Percentiles rank a stretch among this genome's conserved stretches.
These are phyloP conservation scores for Lentinus polychrous DNA, from an alignment of 1,284 basidiomycete genomes.

Conservation along the genomic window DNA sequence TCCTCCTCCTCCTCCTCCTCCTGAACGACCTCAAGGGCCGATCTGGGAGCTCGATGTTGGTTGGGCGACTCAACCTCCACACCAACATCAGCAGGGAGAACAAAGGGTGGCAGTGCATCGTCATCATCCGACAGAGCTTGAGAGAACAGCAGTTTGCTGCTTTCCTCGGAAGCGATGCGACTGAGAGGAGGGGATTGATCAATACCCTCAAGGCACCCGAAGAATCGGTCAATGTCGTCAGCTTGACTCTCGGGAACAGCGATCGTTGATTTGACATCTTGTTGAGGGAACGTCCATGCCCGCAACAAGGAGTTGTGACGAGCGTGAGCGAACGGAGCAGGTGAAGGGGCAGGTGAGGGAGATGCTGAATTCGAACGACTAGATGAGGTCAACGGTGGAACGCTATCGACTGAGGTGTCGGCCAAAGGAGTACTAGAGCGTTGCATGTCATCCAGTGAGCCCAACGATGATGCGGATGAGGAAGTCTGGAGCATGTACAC, in stretches of 20 bases:
- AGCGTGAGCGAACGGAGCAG: slow-evolving; percentile 21
- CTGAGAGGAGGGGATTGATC: slow-evolving; percentile 40
- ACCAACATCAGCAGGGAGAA: slow-evolving; percentile 45
- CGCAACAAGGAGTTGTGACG: slow-evolving; percentile 47
- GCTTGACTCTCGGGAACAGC: slow-evolving; percentile 21
- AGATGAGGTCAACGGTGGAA: slow-evolving; percentile 5
- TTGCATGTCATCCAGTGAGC: slow-evolving; percentile 45
- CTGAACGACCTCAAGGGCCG: slow-evolving; percentile 31
- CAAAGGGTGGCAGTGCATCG: slow-evolving; percentile 42
- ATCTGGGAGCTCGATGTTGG: slow-evolving; percentile 6
- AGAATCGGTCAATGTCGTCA: slow-evolving; percentile 60
- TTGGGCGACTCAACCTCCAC: slow-evolving; percentile 32
- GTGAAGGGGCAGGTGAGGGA: slow-evolving; percentile 27
- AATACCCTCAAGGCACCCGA: slow-evolving; percentile 61
- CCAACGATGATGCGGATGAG: slow-evolving; percentile 41
- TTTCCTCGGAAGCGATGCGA: slow-evolving; percentile 35
- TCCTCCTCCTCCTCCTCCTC: slow-evolving; percentile 39
- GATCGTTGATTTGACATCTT: slow-evolving; percentile 16
- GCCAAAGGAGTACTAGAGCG: slow-evolving; percentile 23
- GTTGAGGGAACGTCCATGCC: slow-evolving; percentile 65
- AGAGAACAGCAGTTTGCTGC: slow-evolving; percentile 50
- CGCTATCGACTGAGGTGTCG: slow-evolving; percentile 2
- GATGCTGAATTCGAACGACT: slow-evolving; percentile 24
- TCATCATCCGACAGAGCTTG: slow-evolving; percentile 39
- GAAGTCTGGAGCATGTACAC: slow-evolving; percentile 32